Conservation (phyloP, 345 rosid species). For the Boechera divaricarpa region DNA sequence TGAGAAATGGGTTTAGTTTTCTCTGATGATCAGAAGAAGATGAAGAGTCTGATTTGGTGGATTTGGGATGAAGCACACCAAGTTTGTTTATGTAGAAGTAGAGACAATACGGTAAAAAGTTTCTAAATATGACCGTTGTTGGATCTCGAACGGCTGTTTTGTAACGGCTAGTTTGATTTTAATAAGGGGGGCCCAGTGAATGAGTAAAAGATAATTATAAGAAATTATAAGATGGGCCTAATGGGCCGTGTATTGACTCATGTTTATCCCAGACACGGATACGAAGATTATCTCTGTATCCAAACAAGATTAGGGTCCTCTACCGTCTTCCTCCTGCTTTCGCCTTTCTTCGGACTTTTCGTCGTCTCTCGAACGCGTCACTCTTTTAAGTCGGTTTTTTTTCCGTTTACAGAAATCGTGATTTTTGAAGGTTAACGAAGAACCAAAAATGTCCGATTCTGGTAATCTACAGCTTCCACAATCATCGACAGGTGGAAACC, state of each 20-base stretch:
- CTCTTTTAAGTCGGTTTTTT: conserved; percentile 15
- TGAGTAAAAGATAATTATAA: neutral
- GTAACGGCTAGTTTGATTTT: conserved; percentile 40
- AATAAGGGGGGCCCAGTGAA: conserved; percentile 17
- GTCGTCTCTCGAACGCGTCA: conserved; percentile 33
- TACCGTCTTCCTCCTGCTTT: conserved; percentile 27
- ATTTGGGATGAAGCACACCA: conserved; percentile 2
- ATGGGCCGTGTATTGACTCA: conserved; percentile 24
- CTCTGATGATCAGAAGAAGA: conserved; percentile 4
- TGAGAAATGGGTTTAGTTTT: conserved; percentile 2
- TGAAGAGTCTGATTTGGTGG: conserved; percentile 23
- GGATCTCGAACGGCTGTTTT: conserved; percentile 24
- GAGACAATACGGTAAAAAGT: conserved; percentile 24
- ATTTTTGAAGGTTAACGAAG: conserved; percentile 6
- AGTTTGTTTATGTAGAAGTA: conserved; percentile 39
- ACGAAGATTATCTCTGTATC: conserved; percentile 16
- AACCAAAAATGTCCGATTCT: conserved; percentile 22
- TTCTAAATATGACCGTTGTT: conserved; percentile 48
- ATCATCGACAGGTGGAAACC: conserved; percentile 40
- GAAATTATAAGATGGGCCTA: neutral
- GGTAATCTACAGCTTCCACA: conserved; percentile 32
- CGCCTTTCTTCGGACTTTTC: neutral
- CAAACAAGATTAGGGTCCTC: conserved; percentile 31
- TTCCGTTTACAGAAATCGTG: neutral
- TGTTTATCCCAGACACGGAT: conserved; percentile 13